Percentiles rank a stretch among this genome's conserved stretches.
Evolutionary conservation across 2,329 filamentous ascomycete genomes (phyloP).

Genomic region (Triangularia verruculosa): DNA sequence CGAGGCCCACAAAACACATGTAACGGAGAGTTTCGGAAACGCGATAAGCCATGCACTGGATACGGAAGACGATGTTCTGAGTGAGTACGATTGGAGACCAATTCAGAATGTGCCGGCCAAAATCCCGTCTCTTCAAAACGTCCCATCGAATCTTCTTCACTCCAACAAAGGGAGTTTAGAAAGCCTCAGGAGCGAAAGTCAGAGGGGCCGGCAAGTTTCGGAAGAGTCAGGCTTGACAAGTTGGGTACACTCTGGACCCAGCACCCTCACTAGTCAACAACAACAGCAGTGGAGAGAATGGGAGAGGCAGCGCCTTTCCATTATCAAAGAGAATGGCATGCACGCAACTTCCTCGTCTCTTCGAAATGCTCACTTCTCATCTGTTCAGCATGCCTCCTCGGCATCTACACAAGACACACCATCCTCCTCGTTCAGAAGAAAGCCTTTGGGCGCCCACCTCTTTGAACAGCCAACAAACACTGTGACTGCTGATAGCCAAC

Average conservation of each 20-base stretch:
- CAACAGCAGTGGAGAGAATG: slow-evolving; percentile 40
- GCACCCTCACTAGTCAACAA: slow-evolving; percentile 50
- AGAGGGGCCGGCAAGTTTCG: slow-evolving; percentile 33
- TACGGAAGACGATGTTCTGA: slow-evolving; percentile 9
- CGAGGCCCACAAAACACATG: slow-evolving; percentile 40
- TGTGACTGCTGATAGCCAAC: slow-evolving; percentile 50
- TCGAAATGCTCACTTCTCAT: no score
- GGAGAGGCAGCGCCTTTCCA: slow-evolving; percentile 58
- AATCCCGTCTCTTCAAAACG: slow-evolving; percentile 49
- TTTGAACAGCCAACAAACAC: slow-evolving; percentile 25
- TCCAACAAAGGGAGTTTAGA: slow-evolving; percentile 56
- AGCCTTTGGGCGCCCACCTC: slow-evolving; percentile 28
- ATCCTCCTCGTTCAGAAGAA: no score
- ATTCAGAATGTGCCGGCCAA: slow-evolving; percentile 44
- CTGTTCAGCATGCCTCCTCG: no score
- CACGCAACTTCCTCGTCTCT: slow-evolving; percentile 42
- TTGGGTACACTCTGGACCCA: slow-evolving; percentile 64
- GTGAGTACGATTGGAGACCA: slow-evolving; percentile 17
- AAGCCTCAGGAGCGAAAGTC: slow-evolving; percentile 43
- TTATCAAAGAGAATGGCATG: slow-evolving; percentile 57
- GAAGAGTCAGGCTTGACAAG: slow-evolving; percentile 64
- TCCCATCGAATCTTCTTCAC: slow-evolving; percentile 45
- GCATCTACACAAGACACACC: no score
- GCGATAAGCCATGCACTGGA: background rate
- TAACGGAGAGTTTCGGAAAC: slow-evolving; percentile 22